Conservation (phyloP, 83 land plant genomes). For the Thuja plicata region DNA sequence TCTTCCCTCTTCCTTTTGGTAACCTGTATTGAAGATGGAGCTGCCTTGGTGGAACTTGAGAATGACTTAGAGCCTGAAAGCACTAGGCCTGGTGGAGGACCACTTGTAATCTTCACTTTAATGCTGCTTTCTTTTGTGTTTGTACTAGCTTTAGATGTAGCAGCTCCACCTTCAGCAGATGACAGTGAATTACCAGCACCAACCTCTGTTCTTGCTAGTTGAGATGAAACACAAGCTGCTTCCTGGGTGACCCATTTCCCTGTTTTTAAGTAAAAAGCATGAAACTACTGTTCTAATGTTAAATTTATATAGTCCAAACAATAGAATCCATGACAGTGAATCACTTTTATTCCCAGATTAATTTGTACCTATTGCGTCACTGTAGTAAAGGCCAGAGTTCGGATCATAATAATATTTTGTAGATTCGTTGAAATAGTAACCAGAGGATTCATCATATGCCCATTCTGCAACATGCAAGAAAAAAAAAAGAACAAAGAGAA, state of each 20-base stretch:
- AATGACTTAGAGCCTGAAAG: conserved; percentile 46
- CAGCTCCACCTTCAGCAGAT: neutral
- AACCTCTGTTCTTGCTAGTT: conserved; percentile 17
- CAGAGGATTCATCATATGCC: conserved; percentile 70
- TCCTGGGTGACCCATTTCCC: conserved; percentile 65
- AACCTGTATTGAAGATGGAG: conserved; percentile 52
- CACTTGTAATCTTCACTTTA: conserved; percentile 25
- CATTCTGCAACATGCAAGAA: conserved; percentile 59
- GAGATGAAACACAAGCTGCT: conserved; percentile 32
- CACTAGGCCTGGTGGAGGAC: conserved; percentile 46
- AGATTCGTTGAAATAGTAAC: conserved; percentile 70
- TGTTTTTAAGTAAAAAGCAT: conserved; percentile 13
- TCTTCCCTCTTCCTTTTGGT: conserved; percentile 54
- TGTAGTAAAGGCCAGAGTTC: conserved; percentile 83
- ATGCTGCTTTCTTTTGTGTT: conserved; percentile 5
- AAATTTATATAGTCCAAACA: neutral
- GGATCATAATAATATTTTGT: conserved; percentile 76
- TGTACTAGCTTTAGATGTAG: neutral
- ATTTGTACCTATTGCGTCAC: conserved; percentile 64
- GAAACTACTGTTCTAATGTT: neutral
- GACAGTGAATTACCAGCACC: neutral
- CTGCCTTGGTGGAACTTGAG: conserved; percentile 51
- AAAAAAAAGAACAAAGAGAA: neutral
- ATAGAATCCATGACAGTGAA: neutral
- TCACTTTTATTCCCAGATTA: neutral